Percentiles rank a stretch among this genome's conserved stretches.
These are phyloP conservation scores for Fusarium sulawesiense DNA, from an alignment of 2,329 filamentous ascomycete species.

Conservation along the genomic window DNA sequence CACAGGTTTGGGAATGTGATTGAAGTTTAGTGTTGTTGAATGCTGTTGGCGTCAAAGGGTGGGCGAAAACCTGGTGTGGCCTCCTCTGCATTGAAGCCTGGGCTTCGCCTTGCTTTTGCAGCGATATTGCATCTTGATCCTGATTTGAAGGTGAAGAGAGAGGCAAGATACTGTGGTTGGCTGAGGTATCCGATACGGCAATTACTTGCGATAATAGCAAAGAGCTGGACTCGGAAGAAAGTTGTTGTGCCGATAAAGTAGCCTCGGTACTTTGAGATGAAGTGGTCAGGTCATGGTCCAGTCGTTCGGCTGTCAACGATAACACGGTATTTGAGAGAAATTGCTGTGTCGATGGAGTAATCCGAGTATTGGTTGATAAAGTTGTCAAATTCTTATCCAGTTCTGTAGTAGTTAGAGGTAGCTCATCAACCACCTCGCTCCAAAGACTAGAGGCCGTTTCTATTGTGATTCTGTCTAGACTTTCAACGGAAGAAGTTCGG, in stretches of 20 bases:
- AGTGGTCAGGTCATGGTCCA: not conserved
- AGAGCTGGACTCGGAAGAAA: not conserved
- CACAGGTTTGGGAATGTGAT: not conserved
- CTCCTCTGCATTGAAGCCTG: slow-evolving; percentile 13
- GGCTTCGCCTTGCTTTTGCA: not conserved
- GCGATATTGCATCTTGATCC: not conserved
- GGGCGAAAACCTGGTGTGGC: slow-evolving; percentile 12
- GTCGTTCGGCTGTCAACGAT: not conserved
- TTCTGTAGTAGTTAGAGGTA: not conserved
- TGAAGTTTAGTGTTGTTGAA: slow-evolving; percentile 12
- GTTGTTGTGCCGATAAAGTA: not conserved
- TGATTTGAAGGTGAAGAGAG: not conserved
- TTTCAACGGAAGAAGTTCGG: not conserved
- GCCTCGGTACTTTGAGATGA: not conserved
- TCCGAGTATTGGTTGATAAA: not conserved
- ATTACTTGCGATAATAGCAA: not conserved
- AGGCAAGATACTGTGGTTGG: not conserved
- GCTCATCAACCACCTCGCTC: not conserved
- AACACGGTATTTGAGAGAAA: not conserved
- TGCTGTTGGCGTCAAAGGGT: slow-evolving; percentile 8
- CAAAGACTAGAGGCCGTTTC: not conserved
- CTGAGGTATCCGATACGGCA: not conserved
- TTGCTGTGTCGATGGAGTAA: not conserved
- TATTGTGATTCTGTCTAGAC: not conserved
- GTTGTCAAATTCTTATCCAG: not conserved